These are phyloP conservation scores for Jasminum sambac DNA, from an alignment of 257 asterid genomes.

Conservation along the genomic window DNA sequence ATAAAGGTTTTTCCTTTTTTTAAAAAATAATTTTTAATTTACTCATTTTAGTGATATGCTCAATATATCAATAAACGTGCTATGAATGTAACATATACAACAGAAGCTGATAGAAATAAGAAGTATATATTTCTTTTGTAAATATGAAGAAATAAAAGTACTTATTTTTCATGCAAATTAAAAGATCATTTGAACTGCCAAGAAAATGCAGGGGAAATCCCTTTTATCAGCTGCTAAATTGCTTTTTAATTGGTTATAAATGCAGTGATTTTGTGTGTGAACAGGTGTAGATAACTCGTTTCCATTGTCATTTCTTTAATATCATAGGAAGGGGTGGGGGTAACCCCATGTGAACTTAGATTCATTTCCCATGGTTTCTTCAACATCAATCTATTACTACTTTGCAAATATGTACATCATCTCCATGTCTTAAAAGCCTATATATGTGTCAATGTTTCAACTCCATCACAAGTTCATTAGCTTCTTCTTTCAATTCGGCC, in stretches of 20 bases:
- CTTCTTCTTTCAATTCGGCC: not conserved
- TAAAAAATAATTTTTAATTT: no score
- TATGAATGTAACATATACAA: not conserved
- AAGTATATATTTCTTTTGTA: not conserved
- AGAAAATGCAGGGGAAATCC: slow-evolving; percentile 45
- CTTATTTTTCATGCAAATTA: not conserved
- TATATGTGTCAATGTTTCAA: slow-evolving; percentile 31
- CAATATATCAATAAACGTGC: not conserved
- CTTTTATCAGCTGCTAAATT: slow-evolving; percentile 47
- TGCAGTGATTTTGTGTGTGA: slow-evolving; percentile 39
- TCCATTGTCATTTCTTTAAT: slow-evolving; percentile 18
- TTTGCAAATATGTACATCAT: slow-evolving; percentile 27
- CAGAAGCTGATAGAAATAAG: not conserved
- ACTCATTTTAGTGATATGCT: no score
- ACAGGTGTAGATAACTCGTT: slow-evolving; percentile 44
- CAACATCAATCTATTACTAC: slow-evolving; percentile 46
- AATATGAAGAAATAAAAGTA: not conserved
- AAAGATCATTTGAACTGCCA: slow-evolving; percentile 28
- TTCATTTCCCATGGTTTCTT: slow-evolving; percentile 65
- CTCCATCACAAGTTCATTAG: slow-evolving; percentile 7
- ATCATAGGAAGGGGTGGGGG: slow-evolving; percentile 15
- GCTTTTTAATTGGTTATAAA: slow-evolving; percentile 37
- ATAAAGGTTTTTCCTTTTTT: not conserved
- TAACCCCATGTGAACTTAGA: slow-evolving; percentile 85
- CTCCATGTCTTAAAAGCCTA: slow-evolving; percentile 20